These are phyloP conservation scores for Chernovozyma sophiae-reginae DNA, from an alignment of 1,139 yeast genomes.

Conservation along the genomic window DNA sequence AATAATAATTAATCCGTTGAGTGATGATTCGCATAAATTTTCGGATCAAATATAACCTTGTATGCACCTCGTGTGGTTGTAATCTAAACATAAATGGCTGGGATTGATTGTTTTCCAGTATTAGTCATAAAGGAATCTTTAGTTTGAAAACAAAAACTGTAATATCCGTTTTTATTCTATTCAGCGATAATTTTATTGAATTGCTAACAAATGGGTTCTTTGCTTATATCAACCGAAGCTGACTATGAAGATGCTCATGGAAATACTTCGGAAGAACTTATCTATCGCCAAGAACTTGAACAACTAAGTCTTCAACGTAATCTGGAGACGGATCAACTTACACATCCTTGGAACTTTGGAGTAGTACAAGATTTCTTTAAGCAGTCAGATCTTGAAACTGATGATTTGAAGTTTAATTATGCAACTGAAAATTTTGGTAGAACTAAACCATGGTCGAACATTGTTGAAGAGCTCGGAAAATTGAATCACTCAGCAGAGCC, in stretches of 20 bases:
- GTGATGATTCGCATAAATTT: too few species aligned
- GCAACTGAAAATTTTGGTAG: constrained; percentile 48
- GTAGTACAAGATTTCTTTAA: constrained; percentile 51
- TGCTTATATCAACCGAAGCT: constrained; percentile 29
- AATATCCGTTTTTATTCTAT: too few species aligned
- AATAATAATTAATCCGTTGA: too few species aligned
- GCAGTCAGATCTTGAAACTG: constrained; percentile 46
- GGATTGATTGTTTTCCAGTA: too few species aligned
- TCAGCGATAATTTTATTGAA: not conserved
- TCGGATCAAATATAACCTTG: too few species aligned
- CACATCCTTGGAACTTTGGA: constrained; percentile 43
- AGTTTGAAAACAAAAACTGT: too few species aligned
- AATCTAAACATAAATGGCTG: too few species aligned
- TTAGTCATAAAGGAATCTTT: too few species aligned
- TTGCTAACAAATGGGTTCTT: constrained; percentile 17
- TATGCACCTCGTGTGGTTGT: too few species aligned
- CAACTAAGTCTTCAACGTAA: constrained; percentile 12
- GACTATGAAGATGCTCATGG: constrained; percentile 38
- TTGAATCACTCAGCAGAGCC: constrained; percentile 34
- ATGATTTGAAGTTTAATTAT: constrained; percentile 48
- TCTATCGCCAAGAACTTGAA: constrained; percentile 9
- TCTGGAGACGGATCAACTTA: constrained; percentile 12
- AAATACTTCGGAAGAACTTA: constrained; percentile 10
- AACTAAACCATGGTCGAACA: constrained; percentile 42
- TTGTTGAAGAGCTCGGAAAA: constrained; percentile 28